These are phyloP conservation scores for Pseudevernia furfuracea DNA, from an alignment of 495 filamentous ascomycete genomes.

Conservation along the genomic window DNA sequence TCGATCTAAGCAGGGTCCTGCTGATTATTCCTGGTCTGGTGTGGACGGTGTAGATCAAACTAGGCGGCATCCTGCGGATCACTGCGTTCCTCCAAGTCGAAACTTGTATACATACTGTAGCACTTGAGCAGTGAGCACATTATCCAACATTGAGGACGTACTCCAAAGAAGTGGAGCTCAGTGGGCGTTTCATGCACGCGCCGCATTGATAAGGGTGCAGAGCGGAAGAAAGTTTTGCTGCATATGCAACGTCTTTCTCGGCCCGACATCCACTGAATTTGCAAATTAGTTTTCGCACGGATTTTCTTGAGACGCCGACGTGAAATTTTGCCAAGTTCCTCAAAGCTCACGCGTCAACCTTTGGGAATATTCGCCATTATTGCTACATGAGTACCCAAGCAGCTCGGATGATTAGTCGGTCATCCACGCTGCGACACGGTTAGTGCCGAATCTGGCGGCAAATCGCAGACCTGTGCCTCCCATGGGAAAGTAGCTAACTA, in stretches of 20 bases:
- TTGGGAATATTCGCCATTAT: not conserved
- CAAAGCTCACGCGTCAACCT: not conserved
- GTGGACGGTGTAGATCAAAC: not conserved
- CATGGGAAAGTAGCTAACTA: constrained; percentile 98
- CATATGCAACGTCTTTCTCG: constrained; percentile 4
- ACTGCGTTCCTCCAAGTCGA: not conserved
- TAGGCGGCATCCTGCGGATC: constrained; percentile 3
- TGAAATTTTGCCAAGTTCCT: not conserved
- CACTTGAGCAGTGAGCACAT: not conserved
- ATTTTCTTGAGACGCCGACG: not conserved
- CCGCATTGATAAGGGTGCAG: constrained; percentile 3
- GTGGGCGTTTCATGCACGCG: not conserved
- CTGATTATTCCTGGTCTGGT: constrained; percentile 1
- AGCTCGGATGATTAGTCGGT: constrained; percentile 47
- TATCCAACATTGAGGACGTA: not conserved
- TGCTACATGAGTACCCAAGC: not conserved
- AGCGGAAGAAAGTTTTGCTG: not conserved
- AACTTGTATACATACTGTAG: not conserved
- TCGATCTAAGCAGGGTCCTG: not conserved
- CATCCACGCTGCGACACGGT: constrained; percentile 83
- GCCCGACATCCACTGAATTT: not conserved
- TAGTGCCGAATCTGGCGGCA: constrained; percentile 75
- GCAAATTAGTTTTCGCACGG: not conserved
- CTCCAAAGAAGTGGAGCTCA: not conserved
- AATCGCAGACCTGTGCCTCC: constrained; percentile 81